Conservation (phyloP, 164 flowering plant species). For the Amborella trichopoda region DNA sequence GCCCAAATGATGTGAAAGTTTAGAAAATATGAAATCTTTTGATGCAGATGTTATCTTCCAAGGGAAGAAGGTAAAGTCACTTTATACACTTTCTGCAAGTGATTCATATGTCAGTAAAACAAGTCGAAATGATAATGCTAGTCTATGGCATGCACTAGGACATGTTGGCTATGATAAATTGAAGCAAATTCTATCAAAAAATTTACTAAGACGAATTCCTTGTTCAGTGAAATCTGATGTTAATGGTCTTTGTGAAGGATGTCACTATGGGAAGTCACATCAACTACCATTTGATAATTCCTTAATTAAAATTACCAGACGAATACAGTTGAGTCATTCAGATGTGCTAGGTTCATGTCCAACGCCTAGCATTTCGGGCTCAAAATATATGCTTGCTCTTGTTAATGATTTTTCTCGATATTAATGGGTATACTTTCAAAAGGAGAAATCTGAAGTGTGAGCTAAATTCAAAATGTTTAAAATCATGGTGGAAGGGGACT, state of each 20-base stretch:
- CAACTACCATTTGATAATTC: slow-evolving; percentile 11
- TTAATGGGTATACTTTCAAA: slow-evolving; percentile 9
- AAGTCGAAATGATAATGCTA: slow-evolving; percentile 6
- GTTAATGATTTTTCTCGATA: slow-evolving; percentile 8
- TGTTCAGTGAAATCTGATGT: neutral
- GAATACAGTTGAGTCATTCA: slow-evolving; percentile 10
- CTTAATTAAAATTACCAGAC: neutral
- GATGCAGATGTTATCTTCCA: slow-evolving; percentile 3
- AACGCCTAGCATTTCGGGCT: slow-evolving; percentile 7
- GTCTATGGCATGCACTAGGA: slow-evolving; percentile 19
- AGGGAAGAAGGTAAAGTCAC: slow-evolving; percentile 4
- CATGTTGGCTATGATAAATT: slow-evolving; percentile 12
- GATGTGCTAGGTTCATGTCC: slow-evolving; percentile 14
- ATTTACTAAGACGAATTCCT: slow-evolving; percentile 7
- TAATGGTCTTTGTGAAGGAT: slow-evolving; percentile 11
- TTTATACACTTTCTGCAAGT: slow-evolving; percentile 11
- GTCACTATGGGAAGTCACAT: slow-evolving; percentile 14
- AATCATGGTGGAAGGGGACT: slow-evolving; percentile 1
- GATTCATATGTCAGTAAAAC: slow-evolving; percentile 14
- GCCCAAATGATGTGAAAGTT: slow-evolving; percentile 14
- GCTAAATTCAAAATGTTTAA: slow-evolving; percentile 6
- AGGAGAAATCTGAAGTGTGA: slow-evolving; percentile 6
- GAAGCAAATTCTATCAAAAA: slow-evolving; percentile 10
- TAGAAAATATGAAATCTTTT: slow-evolving; percentile 2
- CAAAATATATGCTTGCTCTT: neutral